Conservation (phyloP, 345 rosid species). For the Clarkia xantiana region DNA sequence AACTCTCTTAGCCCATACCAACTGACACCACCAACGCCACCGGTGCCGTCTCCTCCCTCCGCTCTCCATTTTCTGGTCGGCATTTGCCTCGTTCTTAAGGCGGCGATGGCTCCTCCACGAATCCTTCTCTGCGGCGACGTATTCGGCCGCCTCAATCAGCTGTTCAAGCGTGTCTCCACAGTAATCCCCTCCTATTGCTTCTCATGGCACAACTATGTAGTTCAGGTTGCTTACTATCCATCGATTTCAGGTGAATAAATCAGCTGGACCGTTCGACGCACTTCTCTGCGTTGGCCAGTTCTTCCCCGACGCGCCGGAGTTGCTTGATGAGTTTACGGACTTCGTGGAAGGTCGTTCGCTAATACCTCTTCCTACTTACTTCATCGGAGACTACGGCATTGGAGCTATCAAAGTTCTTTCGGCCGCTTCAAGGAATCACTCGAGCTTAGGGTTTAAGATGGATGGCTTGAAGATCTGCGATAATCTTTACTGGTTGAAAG, state of each 20-base stretch:
- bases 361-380: constrained; percentile 71
- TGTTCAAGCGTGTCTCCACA: constrained; percentile 73
- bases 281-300: constrained; percentile 78
- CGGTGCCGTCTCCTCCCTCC: no score
- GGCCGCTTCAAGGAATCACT: constrained; percentile 32
- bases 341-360: constrained; percentile 48
- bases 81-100: not conserved
- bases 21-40: no score
- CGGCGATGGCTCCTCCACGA: constrained; percentile 57
- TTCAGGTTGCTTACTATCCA: not conserved
- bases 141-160: constrained; percentile 66
- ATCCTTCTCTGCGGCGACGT: constrained; percentile 78
- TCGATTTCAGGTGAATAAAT: constrained; percentile 47
- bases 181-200: constrained; percentile 17
- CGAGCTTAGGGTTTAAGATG: constrained; percentile 71
- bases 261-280: constrained; percentile 74
- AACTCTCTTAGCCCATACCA: no score
- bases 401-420: constrained; percentile 46
- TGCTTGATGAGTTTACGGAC: constrained; percentile 43
- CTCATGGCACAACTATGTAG: not conserved
- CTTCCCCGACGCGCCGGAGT: constrained; percentile 54
- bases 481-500: constrained; percentile 71
- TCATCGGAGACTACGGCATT: constrained; percentile 75
- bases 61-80: no score
- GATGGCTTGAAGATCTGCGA: constrained; percentile 50